Conservation (phyloP, 2,329 filamentous ascomycete genomes). For the Stagonosporopsis chrysanthemi region DNA sequence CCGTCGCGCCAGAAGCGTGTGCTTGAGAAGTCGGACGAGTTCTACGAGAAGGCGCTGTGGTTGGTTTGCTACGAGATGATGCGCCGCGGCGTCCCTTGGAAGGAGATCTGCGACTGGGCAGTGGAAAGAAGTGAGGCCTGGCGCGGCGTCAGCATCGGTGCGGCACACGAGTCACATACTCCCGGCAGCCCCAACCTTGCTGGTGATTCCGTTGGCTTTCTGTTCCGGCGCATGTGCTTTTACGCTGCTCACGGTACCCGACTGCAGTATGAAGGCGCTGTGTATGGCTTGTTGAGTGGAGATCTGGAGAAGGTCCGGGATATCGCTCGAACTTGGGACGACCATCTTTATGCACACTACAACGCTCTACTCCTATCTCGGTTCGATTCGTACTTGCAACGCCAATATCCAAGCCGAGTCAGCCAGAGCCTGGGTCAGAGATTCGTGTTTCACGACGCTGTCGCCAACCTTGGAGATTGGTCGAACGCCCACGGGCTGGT, state of each 20-base stretch:
- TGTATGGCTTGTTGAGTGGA: conserved; percentile 89
- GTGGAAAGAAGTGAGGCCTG: conserved; percentile 84
- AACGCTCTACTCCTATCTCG: conserved; percentile 83
- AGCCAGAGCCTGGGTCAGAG: conserved; percentile 64
- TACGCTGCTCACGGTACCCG: conserved; percentile 73
- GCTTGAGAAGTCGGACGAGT: conserved; percentile 83
- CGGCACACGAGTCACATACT: conserved; percentile 61
- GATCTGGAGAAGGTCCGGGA: conserved; percentile 79
- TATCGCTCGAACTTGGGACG: conserved; percentile 82
- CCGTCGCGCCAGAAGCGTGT: conserved; percentile 78
- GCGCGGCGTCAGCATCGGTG: conserved; percentile 84
- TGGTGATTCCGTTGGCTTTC: conserved; percentile 52
- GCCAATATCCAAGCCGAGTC: conserved; percentile 59
- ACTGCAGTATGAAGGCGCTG: conserved; percentile 83
- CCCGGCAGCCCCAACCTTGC: conserved; percentile 51
- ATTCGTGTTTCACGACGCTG: conserved; percentile 70
- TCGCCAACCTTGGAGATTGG: conserved; percentile 67
- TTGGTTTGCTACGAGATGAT: conserved; percentile 93
- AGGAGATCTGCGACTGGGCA: conserved; percentile 84
- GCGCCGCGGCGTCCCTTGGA: conserved; percentile 77
- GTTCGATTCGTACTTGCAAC: conserved; percentile 75
- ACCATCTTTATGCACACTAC: conserved; percentile 85
- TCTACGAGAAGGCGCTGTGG: conserved; percentile 91
- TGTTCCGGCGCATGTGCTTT: conserved; percentile 83
- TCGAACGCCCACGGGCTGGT: conserved; percentile 62